Base-by-base conservation (phyloP, 257 asterid genomes). In the Nicotiana obtusifolia region DNA sequence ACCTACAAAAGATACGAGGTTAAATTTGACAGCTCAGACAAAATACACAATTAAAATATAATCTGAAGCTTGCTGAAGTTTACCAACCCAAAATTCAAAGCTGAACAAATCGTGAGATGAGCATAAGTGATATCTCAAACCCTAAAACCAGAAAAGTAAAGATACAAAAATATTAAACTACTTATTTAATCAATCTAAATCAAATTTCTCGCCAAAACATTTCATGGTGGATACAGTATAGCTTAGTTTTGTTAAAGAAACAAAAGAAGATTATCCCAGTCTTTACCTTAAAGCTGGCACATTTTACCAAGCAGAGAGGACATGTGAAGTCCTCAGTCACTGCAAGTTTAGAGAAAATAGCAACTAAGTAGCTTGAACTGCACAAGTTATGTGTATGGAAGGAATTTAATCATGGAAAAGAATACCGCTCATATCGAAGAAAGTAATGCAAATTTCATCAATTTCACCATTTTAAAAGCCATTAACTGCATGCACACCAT, bases 301-400 rank as follows among this genome's bases (percentile, higher is more conserved):
- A 94, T 88, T 90, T 94, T 80, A 92, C 97, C 95, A 96, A 93
- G 89, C 99, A 96, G 89, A 96, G 93, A 85, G 99, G 95, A 93
- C 99, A 96, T 10, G 99, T 68, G 84, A 96, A 96, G 89, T 96
- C 98, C 87, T 96, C 99, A 16, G 98, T 96, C 86, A 96, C 99
- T 96, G 98, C 87, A 85, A 82, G 81, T 47, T 61, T 76, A 83
- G 87, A 71, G 19, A 52, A 83, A 7, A 4, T 0, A 8, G 75
- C 24, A 75, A 49, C 87, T 86, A 67, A 83, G 85, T 73, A 76
- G 77, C 80, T 77, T 73, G 69, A 64, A 83, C 75, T 30, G 75
- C 77, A 80, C 24, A 80, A 41, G 35, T 17, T 44, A 71, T 44
- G 13, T 44, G 4, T 4, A 24, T 15, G 24, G 61, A 73, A 73